Conservation (phyloP, 495 filamentous ascomycete species). For the Hyaloscypha finlandica region DNA sequence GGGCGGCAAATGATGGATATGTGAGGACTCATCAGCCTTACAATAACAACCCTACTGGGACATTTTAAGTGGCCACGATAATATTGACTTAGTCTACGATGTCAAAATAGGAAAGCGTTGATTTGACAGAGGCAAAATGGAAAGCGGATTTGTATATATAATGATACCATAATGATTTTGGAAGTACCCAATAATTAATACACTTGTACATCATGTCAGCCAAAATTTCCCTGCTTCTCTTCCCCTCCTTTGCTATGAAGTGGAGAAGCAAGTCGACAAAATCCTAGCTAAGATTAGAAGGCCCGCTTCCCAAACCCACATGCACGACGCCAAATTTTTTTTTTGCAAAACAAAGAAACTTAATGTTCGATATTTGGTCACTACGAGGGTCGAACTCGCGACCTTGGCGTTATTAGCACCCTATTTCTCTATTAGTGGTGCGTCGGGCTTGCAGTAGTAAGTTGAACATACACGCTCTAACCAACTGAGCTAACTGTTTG, state of each 20-base stretch:
- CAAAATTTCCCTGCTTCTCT: not conserved
- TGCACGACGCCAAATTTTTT: not conserved
- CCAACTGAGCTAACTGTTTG: constrained; percentile 15
- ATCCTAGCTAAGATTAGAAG: not conserved
- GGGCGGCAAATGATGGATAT: not conserved
- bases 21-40: constrained; percentile 5
- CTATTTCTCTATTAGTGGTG: not conserved
- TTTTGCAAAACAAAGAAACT: not conserved
- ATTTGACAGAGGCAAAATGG: not conserved
- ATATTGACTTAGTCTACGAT: not conserved
- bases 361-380: not conserved
- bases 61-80: constrained; percentile 3
- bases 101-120: not conserved
- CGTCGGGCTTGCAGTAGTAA: not conserved
- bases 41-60: constrained; percentile 19
- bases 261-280: not conserved
- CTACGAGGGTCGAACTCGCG: constrained; percentile 23
- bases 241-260: no score
- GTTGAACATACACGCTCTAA: constrained; percentile 12
- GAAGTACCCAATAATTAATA: constrained; percentile 10
- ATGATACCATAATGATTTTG: constrained; percentile 11
- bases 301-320: no score
- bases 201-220: not conserved
- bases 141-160: constrained; percentile 2
- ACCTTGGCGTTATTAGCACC: constrained; percentile 25